Conservation (phyloP, 202 grass and related monocot genomes). For the Panicum hallii region DNA sequence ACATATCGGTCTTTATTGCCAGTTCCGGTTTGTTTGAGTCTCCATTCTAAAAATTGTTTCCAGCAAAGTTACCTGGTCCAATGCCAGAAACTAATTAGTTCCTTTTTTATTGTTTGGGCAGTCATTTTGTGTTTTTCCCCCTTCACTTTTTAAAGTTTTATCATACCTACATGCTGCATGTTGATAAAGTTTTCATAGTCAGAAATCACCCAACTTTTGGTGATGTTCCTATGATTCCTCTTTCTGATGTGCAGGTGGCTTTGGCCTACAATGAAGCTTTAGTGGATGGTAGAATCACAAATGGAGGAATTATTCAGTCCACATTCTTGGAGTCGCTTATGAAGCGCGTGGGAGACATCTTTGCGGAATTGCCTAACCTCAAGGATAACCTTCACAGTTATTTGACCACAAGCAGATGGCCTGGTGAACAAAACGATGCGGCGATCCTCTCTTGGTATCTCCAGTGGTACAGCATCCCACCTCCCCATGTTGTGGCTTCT, state of each 20-base stretch:
- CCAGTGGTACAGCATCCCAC: conserved; percentile 84
- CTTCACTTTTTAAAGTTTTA: neutral
- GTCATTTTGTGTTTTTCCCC: neutral
- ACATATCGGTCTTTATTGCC: conserved; percentile 28
- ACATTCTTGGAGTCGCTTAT: conserved; percentile 81
- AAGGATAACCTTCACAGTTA: conserved; percentile 57
- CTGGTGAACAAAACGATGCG: conserved; percentile 52
- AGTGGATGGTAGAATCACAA: conserved; percentile 65
- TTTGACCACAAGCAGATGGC: conserved; percentile 70
- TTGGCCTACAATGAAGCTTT: conserved; percentile 83
- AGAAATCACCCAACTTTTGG: neutral
- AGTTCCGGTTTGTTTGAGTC: neutral
- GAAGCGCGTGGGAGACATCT: conserved; percentile 71
- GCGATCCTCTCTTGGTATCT: conserved; percentile 92
- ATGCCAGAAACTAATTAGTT: neutral
- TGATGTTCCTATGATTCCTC: conserved; percentile 17
- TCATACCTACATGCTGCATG: too few relatives aligned
- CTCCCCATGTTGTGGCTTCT: conserved; percentile 61
- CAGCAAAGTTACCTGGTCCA: neutral
- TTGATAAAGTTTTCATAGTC: neutral
- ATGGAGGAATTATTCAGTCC: conserved; percentile 75
- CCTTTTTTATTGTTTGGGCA: neutral
- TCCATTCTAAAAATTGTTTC: neutral
- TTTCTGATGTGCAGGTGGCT: conserved; percentile 63
- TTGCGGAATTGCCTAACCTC: conserved; percentile 47